phyloP scores from a whole-genome alignment of 108 stramenopile species.

The Skeletonema costatum region DNA sequence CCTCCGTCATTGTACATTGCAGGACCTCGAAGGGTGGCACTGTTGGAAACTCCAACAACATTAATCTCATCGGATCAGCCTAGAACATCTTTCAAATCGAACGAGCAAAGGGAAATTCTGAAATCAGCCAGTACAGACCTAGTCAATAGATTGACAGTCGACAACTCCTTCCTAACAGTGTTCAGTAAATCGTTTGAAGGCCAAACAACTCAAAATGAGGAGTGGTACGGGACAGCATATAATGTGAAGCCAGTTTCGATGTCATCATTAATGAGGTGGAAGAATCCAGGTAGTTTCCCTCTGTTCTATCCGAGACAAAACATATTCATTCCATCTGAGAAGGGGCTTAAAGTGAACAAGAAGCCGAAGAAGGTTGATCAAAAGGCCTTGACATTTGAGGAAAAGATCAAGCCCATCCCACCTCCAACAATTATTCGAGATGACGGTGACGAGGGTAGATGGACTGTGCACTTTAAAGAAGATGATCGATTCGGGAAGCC shows the following conservation, averaged over 20 bases:
- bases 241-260: slow-evolving; percentile 53
- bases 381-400: slow-evolving; percentile 61
- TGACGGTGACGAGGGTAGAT: slow-evolving; percentile 76
- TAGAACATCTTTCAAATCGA: slow-evolving; percentile 58
- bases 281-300: slow-evolving; percentile 42
- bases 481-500: slow-evolving; percentile 84
- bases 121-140: slow-evolving; percentile 36
- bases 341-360: slow-evolving; percentile 68
- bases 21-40: slow-evolving; percentile 74
- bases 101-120: slow-evolving; percentile 55
- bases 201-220: slow-evolving; percentile 63
- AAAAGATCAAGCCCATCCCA: slow-evolving; percentile 63
- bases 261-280: slow-evolving; percentile 62
- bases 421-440: slow-evolving; percentile 78
- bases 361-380: slow-evolving; percentile 28
- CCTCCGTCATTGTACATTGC: slow-evolving; percentile 69
- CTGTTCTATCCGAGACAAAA: slow-evolving; percentile 72
- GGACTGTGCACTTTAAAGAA: slow-evolving; percentile 83
- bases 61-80: slow-evolving; percentile 53
- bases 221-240: slow-evolving; percentile 88
- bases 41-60: slow-evolving; percentile 39
- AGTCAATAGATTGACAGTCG: slow-evolving; percentile 61
- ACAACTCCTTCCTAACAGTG: slow-evolving; percentile 74
- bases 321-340: slow-evolving; percentile 76
- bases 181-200: slow-evolving; percentile 75